Base-by-base conservation (phyloP, 2,329 filamentous ascomycete species). In the Aspergillus proliferans region DNA sequence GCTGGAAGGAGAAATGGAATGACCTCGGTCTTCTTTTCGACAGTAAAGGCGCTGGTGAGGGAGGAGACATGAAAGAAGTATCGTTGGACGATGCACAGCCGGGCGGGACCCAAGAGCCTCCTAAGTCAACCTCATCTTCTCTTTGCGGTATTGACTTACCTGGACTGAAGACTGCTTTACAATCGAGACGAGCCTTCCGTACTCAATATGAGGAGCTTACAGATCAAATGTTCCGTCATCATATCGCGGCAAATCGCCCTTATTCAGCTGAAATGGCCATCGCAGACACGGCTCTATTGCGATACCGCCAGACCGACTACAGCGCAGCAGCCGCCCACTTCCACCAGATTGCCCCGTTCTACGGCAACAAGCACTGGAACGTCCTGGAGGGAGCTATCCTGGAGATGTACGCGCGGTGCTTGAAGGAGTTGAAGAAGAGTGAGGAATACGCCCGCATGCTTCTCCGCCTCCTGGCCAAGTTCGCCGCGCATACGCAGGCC, bases 231-330 rank as follows among this genome's bases (percentile, higher is more conserved):
- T 80, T 94, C 49, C 86, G 87, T 1, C 87, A 95, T 63, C 94
- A 88, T 64, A 84, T 84, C 12, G 82, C 89, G 4, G 89, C 91
- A 4, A 86, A 84, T 48, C 86, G 92, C 54, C 77, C 77, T 0
- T 86, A 94, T 58, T 87, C 88, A 6, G 84, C 87, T 1, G 84
- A 94, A 58, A 80, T 84, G 18, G 84, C 85, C 52, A 82, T 91
- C 66, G 86, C 88, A 8, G 93, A 98, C 67, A 78, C 97, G 42
- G 93, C 90, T 1, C 80, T 93, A 4, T 74, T 96, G 45, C 91
- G 92, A 60, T 93, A 85, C 58, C 81, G 87, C 51, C 75, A 87
- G 3, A 79, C 81, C 19, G 87, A 97, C 56, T 91, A 84, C 62
- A 75, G 74, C 2, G 79, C 82, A 1, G 91, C 93, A 1, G 84